These are phyloP conservation scores for Teratosphaeria zuluensis DNA, from an alignment of 2,329 filamentous ascomycete genomes.

Conservation along the genomic window DNA sequence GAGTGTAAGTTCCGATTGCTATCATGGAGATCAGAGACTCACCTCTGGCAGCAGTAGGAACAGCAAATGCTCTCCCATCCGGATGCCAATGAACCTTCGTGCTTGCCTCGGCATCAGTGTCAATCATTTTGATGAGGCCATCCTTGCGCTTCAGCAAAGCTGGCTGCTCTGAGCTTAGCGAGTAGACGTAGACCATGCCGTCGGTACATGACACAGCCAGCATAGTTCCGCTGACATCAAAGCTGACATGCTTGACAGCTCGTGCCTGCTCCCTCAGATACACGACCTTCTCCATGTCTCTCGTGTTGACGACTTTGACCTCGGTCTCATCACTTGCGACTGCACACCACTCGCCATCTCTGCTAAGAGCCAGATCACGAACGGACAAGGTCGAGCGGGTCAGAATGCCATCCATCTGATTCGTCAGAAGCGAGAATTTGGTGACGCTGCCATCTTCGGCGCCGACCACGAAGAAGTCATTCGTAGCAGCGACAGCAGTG, in stretches of 20 bases:
- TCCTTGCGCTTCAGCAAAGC: constrained; percentile 76
- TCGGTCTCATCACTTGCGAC: constrained; percentile 94
- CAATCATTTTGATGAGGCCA: constrained; percentile 69
- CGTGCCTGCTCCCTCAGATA: constrained; percentile 75
- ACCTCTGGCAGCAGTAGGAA: constrained; percentile 63
- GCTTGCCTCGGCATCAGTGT: constrained; percentile 66
- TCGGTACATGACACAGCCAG: constrained; percentile 79
- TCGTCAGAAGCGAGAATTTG: constrained; percentile 71
- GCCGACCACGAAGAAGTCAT: constrained; percentile 78
- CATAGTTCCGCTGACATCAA: constrained; percentile 68
- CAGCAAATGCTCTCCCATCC: constrained; percentile 82
- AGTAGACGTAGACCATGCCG: constrained; percentile 84
- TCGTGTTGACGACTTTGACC: constrained; percentile 77
- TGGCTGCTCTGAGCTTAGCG: constrained; percentile 65
- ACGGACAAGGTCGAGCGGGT: constrained; percentile 77
- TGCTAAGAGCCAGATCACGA: constrained; percentile 73
- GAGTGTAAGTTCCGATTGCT: neutral
- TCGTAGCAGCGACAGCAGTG: constrained; percentile 62
- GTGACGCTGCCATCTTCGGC: constrained; percentile 95
- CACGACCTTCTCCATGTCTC: constrained; percentile 66
- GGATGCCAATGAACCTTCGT: constrained; percentile 82
- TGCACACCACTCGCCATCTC: constrained; percentile 77
- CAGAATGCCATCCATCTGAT: constrained; percentile 69
- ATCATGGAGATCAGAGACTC: neutral
- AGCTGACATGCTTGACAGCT: constrained; percentile 83